Base-by-base conservation (phyloP, 2,329 filamentous ascomycete species). In the Domatiomyces catenatus region DNA sequence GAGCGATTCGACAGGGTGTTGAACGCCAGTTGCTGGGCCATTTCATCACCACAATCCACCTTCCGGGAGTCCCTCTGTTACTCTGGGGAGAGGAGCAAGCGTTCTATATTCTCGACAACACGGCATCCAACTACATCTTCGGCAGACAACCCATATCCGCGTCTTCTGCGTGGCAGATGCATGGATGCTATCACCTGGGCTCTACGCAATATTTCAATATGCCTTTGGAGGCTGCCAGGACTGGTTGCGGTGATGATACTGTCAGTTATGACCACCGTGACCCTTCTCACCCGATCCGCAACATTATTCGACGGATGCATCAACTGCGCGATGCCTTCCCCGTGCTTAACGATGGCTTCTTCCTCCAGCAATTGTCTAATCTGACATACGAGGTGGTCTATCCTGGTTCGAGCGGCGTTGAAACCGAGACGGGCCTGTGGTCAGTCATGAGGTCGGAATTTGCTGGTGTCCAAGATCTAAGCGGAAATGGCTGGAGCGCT, bases 11-110 rank as follows among this genome's bases (percentile, higher is more conserved):
- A 39, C 71, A 77, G 51, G 79, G 79, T 3, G 74, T 75, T 0
- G 69, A 80, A 57, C 70, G 75, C 44, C 74, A 77, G 60, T 64
- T 81, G 5, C 63, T 81, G 3, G 79, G 71, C 4, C 67, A 75
- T 15, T 81, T 78, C 57, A 70, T 82, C 44, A 76, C 75, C 1
- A 78, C 76, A 0, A 60, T 81, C 48, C 66, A 78, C 46, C 69
- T 81, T 60, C 79, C 79, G 1, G 79, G 79, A 15, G 77, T 81
- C 26, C 76, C 79, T 0, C 61, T 79, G 26, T 63, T 80, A 15
- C 69, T 75, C 15, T 83, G 77, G 75, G 79, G 80, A 17, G 80
- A 83, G 60, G 80, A 83, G 59, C 80, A 83, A 63, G 75, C 74
- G 0, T 79, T 78, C 54, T 82, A 82, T 57, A 66, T 80, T 0